A percentile compares a stretch with the other conserved stretches of the same genome.
Conservation (phyloP, 2,329 filamentous ascomycete species). For the Drechslerella dactyloides region DNA sequence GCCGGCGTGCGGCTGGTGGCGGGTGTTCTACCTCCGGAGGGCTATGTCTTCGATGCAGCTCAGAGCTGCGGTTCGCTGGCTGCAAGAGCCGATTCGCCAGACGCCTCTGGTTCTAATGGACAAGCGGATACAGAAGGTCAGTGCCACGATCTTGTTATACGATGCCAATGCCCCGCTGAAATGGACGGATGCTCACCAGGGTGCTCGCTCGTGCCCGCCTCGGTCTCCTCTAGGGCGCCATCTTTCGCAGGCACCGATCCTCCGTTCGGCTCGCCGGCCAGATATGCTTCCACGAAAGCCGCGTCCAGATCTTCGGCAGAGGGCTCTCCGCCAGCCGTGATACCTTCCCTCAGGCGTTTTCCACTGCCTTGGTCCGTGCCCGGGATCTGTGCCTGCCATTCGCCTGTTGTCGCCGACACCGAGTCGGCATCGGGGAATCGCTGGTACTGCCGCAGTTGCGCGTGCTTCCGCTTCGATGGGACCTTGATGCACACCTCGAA, state of each 20-base stretch:
- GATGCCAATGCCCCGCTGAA: background rate
- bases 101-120: too few species aligned
- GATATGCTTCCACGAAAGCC: constrained; percentile 5
- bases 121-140: too few species aligned
- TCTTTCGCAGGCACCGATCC: background rate
- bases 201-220: background rate
- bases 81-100: too few species aligned
- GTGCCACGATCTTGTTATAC: background rate
- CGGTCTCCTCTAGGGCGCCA: background rate
- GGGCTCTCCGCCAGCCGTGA: background rate
- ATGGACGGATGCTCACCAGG: background rate
- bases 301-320: constrained; percentile 1
- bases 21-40: too few species aligned
- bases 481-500: constrained; percentile 45
- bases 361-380: background rate
- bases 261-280: background rate
- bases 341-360: background rate
- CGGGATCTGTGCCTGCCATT: background rate
- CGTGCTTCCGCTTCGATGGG: constrained; percentile 37
- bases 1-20: too few species aligned
- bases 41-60: too few species aligned
- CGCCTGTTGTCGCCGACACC: background rate
- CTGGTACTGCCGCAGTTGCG: constrained; percentile 26
- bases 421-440: constrained; percentile 30
- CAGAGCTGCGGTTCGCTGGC: too few species aligned